Percentiles rank a stretch among this genome's conserved stretches.
Evolutionary conservation across 2,329 filamentous ascomycete species (phyloP).

Genomic region (Ceratocystis alfenasii): DNA sequence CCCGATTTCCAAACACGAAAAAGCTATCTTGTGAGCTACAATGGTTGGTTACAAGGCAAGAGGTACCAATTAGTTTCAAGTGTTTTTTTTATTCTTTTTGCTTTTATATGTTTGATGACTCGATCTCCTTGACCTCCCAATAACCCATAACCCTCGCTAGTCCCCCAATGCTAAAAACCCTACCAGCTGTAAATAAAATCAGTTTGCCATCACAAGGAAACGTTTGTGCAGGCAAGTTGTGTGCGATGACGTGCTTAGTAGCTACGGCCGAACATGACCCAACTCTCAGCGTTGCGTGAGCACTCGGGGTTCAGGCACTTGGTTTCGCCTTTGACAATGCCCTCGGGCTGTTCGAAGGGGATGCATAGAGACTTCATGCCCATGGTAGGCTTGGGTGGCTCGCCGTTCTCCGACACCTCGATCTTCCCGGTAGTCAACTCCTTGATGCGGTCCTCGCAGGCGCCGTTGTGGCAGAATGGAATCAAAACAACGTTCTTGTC

Average conservation of each 20-base stretch:
- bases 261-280: slow-evolving; percentile 83
- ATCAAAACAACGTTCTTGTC: slow-evolving; percentile 86
- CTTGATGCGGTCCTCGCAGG: slow-evolving; percentile 93
- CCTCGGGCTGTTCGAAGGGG: slow-evolving; percentile 71
- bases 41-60: not conserved
- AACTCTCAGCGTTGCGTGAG: slow-evolving; percentile 60
- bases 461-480: slow-evolving; percentile 67
- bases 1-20: not conserved
- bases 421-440: slow-evolving; percentile 72
- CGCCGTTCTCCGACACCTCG: slow-evolving; percentile 42
- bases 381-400: slow-evolving; percentile 47
- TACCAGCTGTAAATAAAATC: slow-evolving; percentile 8
- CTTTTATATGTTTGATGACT: slow-evolving; percentile 4
- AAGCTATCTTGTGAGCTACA: not conserved
- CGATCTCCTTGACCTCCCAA: not conserved
- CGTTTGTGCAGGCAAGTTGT: no score
- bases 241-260: slow-evolving; percentile 33
- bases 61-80: slow-evolving; percentile 10
- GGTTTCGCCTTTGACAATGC: slow-evolving; percentile 65
- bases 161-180: slow-evolving; percentile 6
- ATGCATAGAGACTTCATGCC: slow-evolving; percentile 63
- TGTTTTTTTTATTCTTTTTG: slow-evolving; percentile 14
- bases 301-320: slow-evolving; percentile 91
- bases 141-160: slow-evolving; percentile 2
- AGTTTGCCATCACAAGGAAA: not conserved